Percentiles rank a stretch among this genome's conserved stretches.
These are phyloP conservation scores for Didymosphaeria variabile DNA, from an alignment of 2,329 filamentous ascomycete genomes.

Conservation along the genomic window DNA sequence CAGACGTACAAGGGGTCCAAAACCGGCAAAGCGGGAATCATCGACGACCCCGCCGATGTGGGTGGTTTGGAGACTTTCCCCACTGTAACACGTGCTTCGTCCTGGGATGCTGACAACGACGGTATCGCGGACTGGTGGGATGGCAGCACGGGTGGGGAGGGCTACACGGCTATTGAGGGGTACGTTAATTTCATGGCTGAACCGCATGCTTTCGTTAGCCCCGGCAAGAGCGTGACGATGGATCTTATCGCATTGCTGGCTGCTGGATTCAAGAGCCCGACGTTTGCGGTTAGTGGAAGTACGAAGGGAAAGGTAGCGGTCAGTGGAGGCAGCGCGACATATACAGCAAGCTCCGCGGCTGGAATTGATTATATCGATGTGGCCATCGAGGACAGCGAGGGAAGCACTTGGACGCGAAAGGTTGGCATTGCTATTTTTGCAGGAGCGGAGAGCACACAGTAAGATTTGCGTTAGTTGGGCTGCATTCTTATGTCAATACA, in stretches of 20 bases:
- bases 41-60: constrained; percentile 45
- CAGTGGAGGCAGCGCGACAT: constrained; percentile 17
- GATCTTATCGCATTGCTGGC: constrained; percentile 32
- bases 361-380: constrained; percentile 23
- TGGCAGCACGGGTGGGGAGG: constrained; percentile 42
- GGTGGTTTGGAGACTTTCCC: constrained; percentile 49
- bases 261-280: constrained; percentile 23
- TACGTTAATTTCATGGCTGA: constrained; percentile 51
- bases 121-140: constrained; percentile 51
- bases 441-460: constrained; percentile 15
- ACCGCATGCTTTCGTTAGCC: constrained; percentile 42
- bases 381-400: constrained; percentile 19
- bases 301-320: constrained; percentile 19
- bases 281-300: constrained; percentile 21
- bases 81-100: constrained; percentile 26
- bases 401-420: constrained; percentile 21
- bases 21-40: constrained; percentile 42
- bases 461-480: neutral
- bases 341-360: constrained; percentile 16
- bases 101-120: constrained; percentile 47
- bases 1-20: constrained; percentile 42
- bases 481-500: too few species aligned
- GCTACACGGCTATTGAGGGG: constrained; percentile 45
- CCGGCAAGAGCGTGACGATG: constrained; percentile 30
- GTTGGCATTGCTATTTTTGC: constrained; percentile 26